Evolutionary conservation across 768 basidiomycete species (phyloP), one percentile per base, ranked within the genome.

Genomic region (Podaxis mareebaensis): DNA sequence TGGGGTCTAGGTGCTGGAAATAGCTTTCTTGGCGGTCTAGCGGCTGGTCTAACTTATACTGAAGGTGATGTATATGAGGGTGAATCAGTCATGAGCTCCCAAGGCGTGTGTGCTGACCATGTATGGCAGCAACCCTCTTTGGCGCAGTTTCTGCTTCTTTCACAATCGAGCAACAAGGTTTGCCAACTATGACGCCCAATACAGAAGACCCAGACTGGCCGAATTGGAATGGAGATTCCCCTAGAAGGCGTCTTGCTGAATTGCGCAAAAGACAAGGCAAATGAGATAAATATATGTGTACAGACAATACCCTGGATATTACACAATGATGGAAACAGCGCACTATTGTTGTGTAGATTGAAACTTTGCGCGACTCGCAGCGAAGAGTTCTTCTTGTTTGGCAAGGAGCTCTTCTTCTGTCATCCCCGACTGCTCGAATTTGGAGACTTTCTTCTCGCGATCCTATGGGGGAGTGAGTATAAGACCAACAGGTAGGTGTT

Each of bases 301-400:
- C 74, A 75, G 73, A 76, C 65, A 61, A 67, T 73, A 71, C 66
- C 33, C 64, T 67, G 68, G 65, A 67, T 63, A 73, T 69, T 71
- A 65, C 74, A 73, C 66, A 72, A 76, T 68, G 69, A 69, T 71
- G 70, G 73, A 72, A 68, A 56, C 67, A 67, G 55, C 60, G 66
- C 67, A 67, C 74, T 75, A 83, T 75, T 82, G 84, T 71, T 84
- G 85, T 6, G 79, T 79, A 64, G 87, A 86, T 69, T 88, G 85
- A 72, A 85, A 93, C 77, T 84, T 91, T 42, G 90, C 91, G 67
- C 92, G 86, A 74, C 92, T 93, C 51, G 89, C 89, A n/a, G 95
- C 96, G 70, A 99, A 99, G 26, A 99, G 79, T 67, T 86, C 85
- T 73, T 98, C 92, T 76, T 99, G 97, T 72, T 90, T 85, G 63